phyloP scores from a whole-genome alignment of 2,329 filamentous ascomycete species.

The Ampelomyces quisqualis region DNA sequence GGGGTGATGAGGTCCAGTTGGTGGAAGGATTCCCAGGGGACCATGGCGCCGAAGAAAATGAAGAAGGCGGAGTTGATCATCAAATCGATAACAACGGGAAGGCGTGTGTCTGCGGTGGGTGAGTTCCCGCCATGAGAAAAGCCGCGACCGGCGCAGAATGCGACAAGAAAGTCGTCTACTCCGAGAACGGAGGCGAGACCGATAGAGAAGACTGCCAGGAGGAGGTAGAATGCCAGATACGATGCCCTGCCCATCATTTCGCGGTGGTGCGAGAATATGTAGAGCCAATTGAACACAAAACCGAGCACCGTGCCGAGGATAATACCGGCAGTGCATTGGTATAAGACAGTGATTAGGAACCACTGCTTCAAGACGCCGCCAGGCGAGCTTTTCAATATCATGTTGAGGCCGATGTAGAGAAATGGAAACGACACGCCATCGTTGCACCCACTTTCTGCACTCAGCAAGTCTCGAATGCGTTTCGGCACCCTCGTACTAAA shows the following conservation, averaged over 20 bases:
- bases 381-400: conserved; percentile 44
- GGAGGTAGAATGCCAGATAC: conserved; percentile 58
- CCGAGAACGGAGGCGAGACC: conserved; percentile 56
- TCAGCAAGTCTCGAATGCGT: conserved; percentile 54
- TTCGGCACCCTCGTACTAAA: conserved; percentile 56
- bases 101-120: conserved; percentile 47
- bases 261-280: conserved; percentile 50
- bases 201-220: conserved; percentile 55
- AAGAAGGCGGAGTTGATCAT: conserved; percentile 59
- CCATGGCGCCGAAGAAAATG: conserved; percentile 57
- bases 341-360: conserved; percentile 56
- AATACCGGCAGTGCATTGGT: conserved; percentile 55
- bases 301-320: conserved; percentile 53
- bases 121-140: conserved; percentile 59
- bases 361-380: conserved; percentile 52
- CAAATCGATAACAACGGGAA: conserved; percentile 56
- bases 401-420: conserved; percentile 54
- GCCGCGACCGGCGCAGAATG: conserved; percentile 57
- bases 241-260: conserved; percentile 53
- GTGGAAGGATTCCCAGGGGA: conserved; percentile 53
- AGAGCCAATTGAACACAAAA: conserved; percentile 49
- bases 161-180: conserved; percentile 58
- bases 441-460: conserved; percentile 58
- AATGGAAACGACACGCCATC: conserved; percentile 60
- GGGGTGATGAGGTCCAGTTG: conserved; percentile 43